These are phyloP conservation scores for Phytopythium chamaehyphon DNA, from an alignment of 352 stramenopile genomes.

Conservation along the genomic window DNA sequence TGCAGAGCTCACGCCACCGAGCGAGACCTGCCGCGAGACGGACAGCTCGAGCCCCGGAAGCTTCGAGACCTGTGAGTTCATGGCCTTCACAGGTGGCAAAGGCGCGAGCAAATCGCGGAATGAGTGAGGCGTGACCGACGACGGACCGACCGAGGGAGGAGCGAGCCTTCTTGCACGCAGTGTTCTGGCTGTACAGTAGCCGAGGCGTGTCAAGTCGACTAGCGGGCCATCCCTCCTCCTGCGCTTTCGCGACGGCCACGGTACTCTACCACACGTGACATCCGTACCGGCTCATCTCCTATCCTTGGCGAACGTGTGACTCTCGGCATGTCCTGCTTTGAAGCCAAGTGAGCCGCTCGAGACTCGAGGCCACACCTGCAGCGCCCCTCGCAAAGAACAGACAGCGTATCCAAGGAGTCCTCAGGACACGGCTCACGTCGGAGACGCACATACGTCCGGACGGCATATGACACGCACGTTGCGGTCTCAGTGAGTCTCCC, in stretches of 20 bases:
- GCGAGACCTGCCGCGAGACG: background rate
- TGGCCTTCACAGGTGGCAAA: background rate
- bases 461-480: slow-evolving; percentile 1
- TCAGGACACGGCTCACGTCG: background rate
- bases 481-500: too few relatives aligned
- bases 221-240: too few relatives aligned
- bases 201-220: slow-evolving; percentile 1
- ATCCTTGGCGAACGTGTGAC: slow-evolving; percentile 7
- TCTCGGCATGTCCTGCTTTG: background rate
- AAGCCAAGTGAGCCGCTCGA: background rate
- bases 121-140: background rate
- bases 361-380: too few relatives aligned
- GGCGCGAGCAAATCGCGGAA: slow-evolving; percentile 2
- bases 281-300: slow-evolving; percentile 6
- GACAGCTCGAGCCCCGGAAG: slow-evolving; percentile 1
- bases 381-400: slow-evolving; percentile 1
- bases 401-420: background rate
- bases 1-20: too few relatives aligned
- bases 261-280: slow-evolving; percentile 1
- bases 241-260: too few relatives aligned
- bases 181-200: background rate
- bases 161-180: background rate
- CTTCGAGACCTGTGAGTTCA: slow-evolving; percentile 1
- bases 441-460: background rate
- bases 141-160: background rate